Conservation (phyloP, 805 yeast genomes). For the Schwanniomyces polymorphus region DNA sequence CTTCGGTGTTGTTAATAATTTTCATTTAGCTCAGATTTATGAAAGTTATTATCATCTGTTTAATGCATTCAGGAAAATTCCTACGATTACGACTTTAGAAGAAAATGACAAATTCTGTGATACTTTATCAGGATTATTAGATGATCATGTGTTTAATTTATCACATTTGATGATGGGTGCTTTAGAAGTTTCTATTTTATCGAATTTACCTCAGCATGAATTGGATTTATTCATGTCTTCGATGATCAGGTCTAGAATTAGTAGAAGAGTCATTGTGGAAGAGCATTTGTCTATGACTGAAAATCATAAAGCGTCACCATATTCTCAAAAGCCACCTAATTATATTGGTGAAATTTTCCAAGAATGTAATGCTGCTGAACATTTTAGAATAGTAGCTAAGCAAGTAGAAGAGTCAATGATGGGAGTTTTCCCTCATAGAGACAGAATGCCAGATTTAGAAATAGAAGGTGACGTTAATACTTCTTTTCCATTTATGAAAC, state of each 20-base stretch:
- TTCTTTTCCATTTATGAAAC: constrained; percentile 77
- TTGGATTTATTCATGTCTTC: constrained; percentile 76
- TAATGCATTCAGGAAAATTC: constrained; percentile 76
- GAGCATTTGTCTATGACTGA: constrained; percentile 83
- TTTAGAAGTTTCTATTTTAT: constrained; percentile 68
- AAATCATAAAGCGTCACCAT: constrained; percentile 52
- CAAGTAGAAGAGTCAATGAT: constrained; percentile 52
- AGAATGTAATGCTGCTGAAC: constrained; percentile 70
- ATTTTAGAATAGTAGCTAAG: constrained; percentile 55
- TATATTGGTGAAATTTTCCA: constrained; percentile 79
- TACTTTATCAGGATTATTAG: constrained; percentile 62
- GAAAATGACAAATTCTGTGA: constrained; percentile 77
- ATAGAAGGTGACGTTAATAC: constrained; percentile 73
- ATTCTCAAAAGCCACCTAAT: constrained; percentile 50
- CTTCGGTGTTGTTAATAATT: constrained; percentile 79
- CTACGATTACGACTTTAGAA: constrained; percentile 62
- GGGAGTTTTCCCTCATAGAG: constrained; percentile 49
- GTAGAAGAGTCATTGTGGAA: constrained; percentile 87
- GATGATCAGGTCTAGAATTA: constrained; percentile 80
- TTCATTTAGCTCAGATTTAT: constrained; percentile 83
- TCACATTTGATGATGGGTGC: constrained; percentile 95
- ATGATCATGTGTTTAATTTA: constrained; percentile 76
- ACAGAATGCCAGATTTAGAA: constrained; percentile 68
- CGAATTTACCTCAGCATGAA: constrained; percentile 56
- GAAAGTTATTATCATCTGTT: constrained; percentile 87